A percentile compares a stretch with the other conserved stretches of the same genome.
Evolutionary conservation across 2,329 filamentous ascomycete genomes (phyloP).

Genomic region (Beauveria australis): DNA sequence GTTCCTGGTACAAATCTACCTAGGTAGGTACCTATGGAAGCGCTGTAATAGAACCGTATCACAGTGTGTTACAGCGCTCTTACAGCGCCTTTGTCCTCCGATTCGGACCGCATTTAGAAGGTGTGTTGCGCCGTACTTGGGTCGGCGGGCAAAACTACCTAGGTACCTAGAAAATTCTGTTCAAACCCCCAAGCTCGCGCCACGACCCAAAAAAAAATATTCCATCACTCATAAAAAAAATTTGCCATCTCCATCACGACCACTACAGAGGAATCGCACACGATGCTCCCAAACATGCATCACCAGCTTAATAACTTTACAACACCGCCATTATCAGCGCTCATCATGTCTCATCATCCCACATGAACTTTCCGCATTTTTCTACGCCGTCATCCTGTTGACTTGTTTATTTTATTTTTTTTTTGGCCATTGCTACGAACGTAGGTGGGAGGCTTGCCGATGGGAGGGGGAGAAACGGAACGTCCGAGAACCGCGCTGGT

Average conservation of each 20-base stretch:
- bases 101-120: background rate
- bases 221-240: background rate
- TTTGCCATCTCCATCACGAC: background rate
- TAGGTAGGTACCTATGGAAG: no score
- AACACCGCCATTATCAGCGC: background rate
- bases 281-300: constrained; percentile 1
- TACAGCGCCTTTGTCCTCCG: background rate
- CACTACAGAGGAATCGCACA: constrained; percentile 5
- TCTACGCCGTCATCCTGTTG: background rate
- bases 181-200: background rate
- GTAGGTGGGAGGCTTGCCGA: background rate
- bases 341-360: background rate
- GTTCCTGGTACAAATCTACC: no score
- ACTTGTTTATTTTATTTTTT: background rate
- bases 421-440: background rate
- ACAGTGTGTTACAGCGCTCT: background rate
- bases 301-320: background rate
- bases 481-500: constrained; percentile 7
- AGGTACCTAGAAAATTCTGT: background rate
- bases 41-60: no score
- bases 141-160: background rate
- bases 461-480: constrained; percentile 3
- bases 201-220: background rate
- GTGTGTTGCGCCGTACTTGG: background rate
- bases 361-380: constrained; percentile 12